Conservation (phyloP, 345 rosid species). For the Brassica cretica region DNA sequence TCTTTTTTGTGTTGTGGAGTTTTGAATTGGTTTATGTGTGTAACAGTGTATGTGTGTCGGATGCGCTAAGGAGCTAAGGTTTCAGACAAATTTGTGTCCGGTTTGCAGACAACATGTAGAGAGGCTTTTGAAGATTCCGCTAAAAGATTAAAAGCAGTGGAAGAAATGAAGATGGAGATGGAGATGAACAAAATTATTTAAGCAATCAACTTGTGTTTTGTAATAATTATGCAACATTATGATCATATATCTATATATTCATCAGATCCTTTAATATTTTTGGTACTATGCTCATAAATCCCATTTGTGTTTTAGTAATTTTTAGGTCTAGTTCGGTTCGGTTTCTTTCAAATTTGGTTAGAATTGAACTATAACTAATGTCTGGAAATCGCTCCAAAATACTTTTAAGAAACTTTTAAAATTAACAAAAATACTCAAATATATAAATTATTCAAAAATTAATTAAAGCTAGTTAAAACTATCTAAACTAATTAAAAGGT, state of each 20-base stretch:
- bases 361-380: too few relatives aligned
- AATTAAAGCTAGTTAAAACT: too few relatives aligned
- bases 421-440: too few relatives aligned
- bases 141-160: constrained; percentile 26
- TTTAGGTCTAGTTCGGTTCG: too few relatives aligned
- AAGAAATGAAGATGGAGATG: background rate
- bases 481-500: too few relatives aligned
- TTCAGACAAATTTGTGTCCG: constrained; percentile 73
- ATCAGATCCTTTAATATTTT: constrained; percentile 56
- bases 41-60: constrained; percentile 91
- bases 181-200: constrained; percentile 5
- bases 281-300: too few relatives aligned
- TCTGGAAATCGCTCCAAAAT: too few relatives aligned
- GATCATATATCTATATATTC: constrained; percentile 28
- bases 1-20: background rate
- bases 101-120: constrained; percentile 85
- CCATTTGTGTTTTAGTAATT: too few relatives aligned
- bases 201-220: background rate
- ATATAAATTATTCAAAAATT: too few relatives aligned
- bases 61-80: constrained; percentile 81
- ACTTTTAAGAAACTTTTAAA: too few relatives aligned
- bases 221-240: constrained; percentile 30
- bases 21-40: constrained; percentile 1
- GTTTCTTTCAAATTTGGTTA: too few relatives aligned
- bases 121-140: constrained; percentile 73